These are phyloP conservation scores for Cladorrhinum sp. DNA, from an alignment of 2,329 filamentous ascomycete genomes.

Conservation along the genomic window DNA sequence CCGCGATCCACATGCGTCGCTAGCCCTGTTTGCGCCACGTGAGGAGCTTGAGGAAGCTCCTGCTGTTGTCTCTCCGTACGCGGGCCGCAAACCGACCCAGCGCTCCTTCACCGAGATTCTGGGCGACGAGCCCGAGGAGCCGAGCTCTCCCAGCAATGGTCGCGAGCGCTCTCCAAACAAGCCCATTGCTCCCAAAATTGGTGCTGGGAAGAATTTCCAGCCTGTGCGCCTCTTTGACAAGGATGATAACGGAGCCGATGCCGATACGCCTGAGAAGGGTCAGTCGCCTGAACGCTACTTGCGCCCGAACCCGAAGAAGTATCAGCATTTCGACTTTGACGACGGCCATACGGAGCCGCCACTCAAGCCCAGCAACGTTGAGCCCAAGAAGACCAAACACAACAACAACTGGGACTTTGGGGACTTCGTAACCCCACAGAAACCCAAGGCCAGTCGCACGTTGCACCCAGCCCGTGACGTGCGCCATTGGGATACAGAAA, in stretches of 20 bases:
- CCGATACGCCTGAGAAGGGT: conserved; percentile 40
- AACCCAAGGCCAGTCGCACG: conserved; percentile 61
- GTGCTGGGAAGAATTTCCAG: conserved; percentile 59
- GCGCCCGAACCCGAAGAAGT: conserved; percentile 74
- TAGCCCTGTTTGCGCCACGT: conserved; percentile 71
- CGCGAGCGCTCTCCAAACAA: conserved; percentile 53
- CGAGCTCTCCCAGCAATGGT: conserved; percentile 34
- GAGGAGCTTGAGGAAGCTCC: conserved; percentile 55
- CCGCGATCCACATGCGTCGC: conserved; percentile 66
- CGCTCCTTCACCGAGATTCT: conserved; percentile 73
- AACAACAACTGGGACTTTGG: conserved; percentile 81
- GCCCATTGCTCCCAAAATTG: conserved; percentile 48
- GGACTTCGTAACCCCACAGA: conserved; percentile 81
- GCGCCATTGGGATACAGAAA: conserved; percentile 76
- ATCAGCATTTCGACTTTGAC: conserved; percentile 79
- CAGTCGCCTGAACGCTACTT: conserved; percentile 44
- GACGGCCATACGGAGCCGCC: conserved; percentile 54
- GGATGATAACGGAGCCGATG: conserved; percentile 38
- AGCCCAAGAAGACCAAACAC: conserved; percentile 59
- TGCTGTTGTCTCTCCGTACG: conserved; percentile 60
- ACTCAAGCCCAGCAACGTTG: conserved; percentile 40
- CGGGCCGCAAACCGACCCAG: conserved; percentile 58
- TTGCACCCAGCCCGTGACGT: conserved; percentile 63
- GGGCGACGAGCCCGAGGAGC: conserved; percentile 46
- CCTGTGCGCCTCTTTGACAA: conserved; percentile 63